Conservation (phyloP, 345 rosid genomes). For the Populus davidiana region DNA sequence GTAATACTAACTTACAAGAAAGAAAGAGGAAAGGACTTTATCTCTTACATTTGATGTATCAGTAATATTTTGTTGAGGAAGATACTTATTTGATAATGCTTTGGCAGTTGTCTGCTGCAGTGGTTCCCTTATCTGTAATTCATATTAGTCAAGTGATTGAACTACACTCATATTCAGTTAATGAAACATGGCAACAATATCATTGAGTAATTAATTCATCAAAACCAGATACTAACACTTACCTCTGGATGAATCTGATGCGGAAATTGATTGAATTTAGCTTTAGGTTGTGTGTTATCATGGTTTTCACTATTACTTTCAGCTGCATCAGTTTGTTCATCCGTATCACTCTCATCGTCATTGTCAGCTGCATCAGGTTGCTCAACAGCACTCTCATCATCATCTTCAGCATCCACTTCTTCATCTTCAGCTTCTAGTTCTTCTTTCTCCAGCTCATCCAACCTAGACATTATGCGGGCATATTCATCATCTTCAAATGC, state of each 20-base stretch:
- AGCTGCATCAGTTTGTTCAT: not conserved
- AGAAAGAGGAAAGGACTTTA: not conserved
- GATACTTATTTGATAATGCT: constrained; percentile 34
- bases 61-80: constrained; percentile 16
- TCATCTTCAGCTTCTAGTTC: constrained; percentile 60
- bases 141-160: constrained; percentile 7
- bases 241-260: constrained; percentile 39
- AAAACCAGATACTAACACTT: constrained; percentile 15
- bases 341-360: constrained; percentile 10
- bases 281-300: constrained; percentile 24
- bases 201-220: not conserved
- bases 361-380: not conserved
- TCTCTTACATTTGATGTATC: constrained; percentile 43
- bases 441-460: constrained; percentile 90
- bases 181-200: constrained; percentile 5
- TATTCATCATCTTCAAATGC: constrained; percentile 60
- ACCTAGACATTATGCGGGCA: constrained; percentile 63
- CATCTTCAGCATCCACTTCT: constrained; percentile 24
- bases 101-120: constrained; percentile 24
- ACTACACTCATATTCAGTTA: not conserved
- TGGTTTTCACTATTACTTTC: constrained; percentile 2
- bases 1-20: not conserved
- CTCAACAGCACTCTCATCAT: not conserved
- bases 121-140: constrained; percentile 16
- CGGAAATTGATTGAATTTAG: constrained; percentile 18